Evolutionary conservation across 257 asterid species (phyloP).

Genomic region (Ilex asprella): DNA sequence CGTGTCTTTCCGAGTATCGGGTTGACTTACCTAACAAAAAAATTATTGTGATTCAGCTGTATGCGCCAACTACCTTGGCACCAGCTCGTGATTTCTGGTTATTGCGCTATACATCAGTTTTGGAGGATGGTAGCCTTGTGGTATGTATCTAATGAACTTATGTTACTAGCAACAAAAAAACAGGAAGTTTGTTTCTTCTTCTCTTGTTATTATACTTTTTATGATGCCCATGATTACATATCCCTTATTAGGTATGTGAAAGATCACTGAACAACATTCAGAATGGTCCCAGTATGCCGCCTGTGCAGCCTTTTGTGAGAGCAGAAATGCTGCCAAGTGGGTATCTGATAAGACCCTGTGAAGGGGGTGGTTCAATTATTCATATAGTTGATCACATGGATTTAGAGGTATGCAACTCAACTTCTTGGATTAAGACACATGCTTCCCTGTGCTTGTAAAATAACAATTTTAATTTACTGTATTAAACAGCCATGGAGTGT

Average conservation of each 20-base stretch:
- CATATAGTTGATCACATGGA: conserved; percentile 92
- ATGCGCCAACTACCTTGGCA: conserved; percentile 87
- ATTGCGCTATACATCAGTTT: conserved; percentile 81
- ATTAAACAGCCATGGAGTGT: conserved; percentile 88
- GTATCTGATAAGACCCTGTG: conserved; percentile 90
- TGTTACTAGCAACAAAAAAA: neutral
- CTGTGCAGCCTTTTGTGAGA: conserved; percentile 76
- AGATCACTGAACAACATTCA: conserved; percentile 93
- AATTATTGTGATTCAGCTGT: conserved; percentile 41
- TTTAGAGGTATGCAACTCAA: conserved; percentile 51
- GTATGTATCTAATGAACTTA: conserved; percentile 22
- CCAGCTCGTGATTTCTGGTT: conserved; percentile 98
- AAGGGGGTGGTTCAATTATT: conserved; percentile 95
- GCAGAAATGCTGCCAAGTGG: conserved; percentile 93
- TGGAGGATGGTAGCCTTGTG: conserved; percentile 99
- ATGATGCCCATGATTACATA: neutral
- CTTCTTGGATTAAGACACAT: neutral
- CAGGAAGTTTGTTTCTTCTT: neutral
- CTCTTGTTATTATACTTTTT: neutral
- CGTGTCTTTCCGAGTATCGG: no score
- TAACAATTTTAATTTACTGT: neutral
- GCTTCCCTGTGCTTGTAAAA: conserved; percentile 3
- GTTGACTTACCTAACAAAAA: neutral
- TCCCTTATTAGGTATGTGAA: conserved; percentile 59
- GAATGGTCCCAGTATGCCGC: conserved; percentile 96